Evolutionary conservation across 1,139 yeast species (phyloP).

Genomic region (Eremothecium sinecaudum): DNA sequence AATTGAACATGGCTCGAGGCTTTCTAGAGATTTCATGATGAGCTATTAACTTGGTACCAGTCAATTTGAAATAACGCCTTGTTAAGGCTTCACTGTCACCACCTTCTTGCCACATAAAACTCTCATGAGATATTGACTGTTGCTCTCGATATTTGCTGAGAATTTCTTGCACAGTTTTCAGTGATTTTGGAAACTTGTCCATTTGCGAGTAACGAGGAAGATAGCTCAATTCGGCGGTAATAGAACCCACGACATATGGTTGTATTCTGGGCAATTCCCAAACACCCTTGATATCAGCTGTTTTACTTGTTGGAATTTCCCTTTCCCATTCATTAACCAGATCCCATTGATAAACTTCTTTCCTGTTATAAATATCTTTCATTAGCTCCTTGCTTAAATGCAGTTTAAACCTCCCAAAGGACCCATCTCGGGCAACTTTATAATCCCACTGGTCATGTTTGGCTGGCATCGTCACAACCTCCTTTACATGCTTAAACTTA

Average conservation of each 20-base stretch:
- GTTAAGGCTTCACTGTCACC: conserved; percentile 59
- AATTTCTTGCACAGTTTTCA: conserved; percentile 47
- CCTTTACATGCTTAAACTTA: conserved; percentile 36
- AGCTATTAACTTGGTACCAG: conserved; percentile 54
- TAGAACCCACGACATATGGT: conserved; percentile 57
- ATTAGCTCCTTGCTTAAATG: conserved; percentile 41
- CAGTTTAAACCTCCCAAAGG: conserved; percentile 70
- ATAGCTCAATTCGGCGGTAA: conserved; percentile 66
- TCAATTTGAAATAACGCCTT: conserved; percentile 51
- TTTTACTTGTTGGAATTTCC: conserved; percentile 27
- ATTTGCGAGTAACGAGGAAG: conserved; percentile 48
- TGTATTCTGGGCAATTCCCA: conserved; percentile 29
- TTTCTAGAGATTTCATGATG: conserved; percentile 54
- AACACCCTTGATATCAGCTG: conserved; percentile 9
- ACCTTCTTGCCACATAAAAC: conserved; percentile 67
- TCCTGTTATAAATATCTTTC: conserved; percentile 10
- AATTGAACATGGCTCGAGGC: conserved; percentile 57
- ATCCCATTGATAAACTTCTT: conserved; percentile 42
- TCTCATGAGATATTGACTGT: conserved; percentile 38
- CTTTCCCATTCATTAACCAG: conserved; percentile 80
- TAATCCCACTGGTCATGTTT: conserved; percentile 47
- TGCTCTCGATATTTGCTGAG: conserved; percentile 41
- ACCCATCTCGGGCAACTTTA: conserved; percentile 72
- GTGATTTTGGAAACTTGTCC: conserved; percentile 59
- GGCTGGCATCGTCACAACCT: conserved; percentile 42